These are phyloP conservation scores for Pachysandra terminalis DNA, from an alignment of 164 flowering plant species.

Conservation along the genomic window DNA sequence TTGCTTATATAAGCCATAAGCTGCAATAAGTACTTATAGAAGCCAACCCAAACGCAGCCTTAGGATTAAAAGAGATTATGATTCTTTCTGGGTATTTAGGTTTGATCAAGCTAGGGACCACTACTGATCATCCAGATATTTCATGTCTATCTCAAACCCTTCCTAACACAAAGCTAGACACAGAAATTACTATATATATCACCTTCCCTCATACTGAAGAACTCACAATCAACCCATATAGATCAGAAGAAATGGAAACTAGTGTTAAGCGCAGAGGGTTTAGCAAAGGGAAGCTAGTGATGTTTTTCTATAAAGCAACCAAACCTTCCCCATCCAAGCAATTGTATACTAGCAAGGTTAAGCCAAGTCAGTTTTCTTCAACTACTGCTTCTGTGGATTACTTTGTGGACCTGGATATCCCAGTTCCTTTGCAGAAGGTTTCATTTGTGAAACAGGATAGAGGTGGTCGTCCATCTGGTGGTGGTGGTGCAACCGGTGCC, in stretches of 20 bases:
- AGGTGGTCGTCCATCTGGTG: conserved; percentile 5
- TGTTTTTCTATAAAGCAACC: conserved; percentile 32
- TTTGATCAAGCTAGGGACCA: conserved; percentile 8
- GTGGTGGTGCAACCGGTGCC: conserved; percentile 27
- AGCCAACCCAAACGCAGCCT: not conserved
- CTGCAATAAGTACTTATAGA: too few species aligned
- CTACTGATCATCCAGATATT: not conserved
- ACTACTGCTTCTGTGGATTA: conserved; percentile 25
- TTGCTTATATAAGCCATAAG: too few species aligned
- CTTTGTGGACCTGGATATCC: conserved; percentile 28
- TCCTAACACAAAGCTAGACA: not conserved
- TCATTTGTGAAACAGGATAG: conserved; percentile 20
- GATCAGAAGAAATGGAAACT: conserved; percentile 27
- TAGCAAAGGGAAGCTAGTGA: conserved; percentile 36
- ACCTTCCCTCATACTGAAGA: not conserved
- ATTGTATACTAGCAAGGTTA: conserved; percentile 20
- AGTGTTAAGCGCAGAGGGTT: conserved; percentile 41
- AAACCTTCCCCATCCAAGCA: conserved; percentile 23
- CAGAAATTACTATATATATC: conserved; percentile 13
- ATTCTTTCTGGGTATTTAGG: not conserved
- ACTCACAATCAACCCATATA: not conserved
- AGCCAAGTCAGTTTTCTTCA: conserved; percentile 27
- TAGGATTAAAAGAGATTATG: conserved; percentile 1
- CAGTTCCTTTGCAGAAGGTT: conserved; percentile 23
- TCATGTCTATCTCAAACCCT: conserved; percentile 10